Evolutionary conservation across 352 stramenopile genomes (phyloP), one percentile per base, ranked within the genome.

Genomic region (Globisporangium cylindrosporum): DNA sequence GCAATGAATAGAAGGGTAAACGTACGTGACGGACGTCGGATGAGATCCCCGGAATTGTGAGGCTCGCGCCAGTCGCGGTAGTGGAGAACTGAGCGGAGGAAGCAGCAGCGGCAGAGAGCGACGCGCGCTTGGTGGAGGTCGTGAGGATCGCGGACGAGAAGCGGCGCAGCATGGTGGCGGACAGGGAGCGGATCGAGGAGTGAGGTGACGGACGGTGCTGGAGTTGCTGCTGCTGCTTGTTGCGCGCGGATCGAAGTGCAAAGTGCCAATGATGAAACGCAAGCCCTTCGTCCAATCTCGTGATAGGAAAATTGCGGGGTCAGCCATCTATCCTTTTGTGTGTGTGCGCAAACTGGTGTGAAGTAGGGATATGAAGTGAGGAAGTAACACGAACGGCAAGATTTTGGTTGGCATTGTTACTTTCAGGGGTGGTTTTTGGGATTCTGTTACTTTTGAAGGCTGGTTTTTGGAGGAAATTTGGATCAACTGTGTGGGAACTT

Each of bases 21-120:
- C 67, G 34, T 75, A 82, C 76, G 32, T 79, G 82, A 55, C 86
- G 86, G 34, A 92, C 70, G 55, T 94, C 79, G 49, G 79, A 69
- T 48, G 86, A 88, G 38, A 94, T 69, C 15, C 84, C 86, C 0
- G 85, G 85, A 8, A 94, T 73, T 12, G 86, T 86, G 55, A 94
- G 77, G 38, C 83, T 82, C 41, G 81, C 73, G 18, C 67, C 68
- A 0, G 64, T 25, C 6, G 64, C 56, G 20, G 67, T 68, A 8
- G 79, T 68, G 18, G 79, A 87, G 59, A 84, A 75, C 56, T 69
- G 61, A 9, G 77, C 73, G 4, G 53, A 18, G 25, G 10, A 7
- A 34, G 53, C 22, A 32, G 49, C 9, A 36, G 54, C 25, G 27
- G 3, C 18, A 12, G 12, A 41, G 14, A 38, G 22, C 27, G 72